A percentile compares a stretch with the other conserved stretches of the same genome.
phyloP scores from a whole-genome alignment of 169 alveolate species.

The Cryptosporidium tyzzeri region DNA sequence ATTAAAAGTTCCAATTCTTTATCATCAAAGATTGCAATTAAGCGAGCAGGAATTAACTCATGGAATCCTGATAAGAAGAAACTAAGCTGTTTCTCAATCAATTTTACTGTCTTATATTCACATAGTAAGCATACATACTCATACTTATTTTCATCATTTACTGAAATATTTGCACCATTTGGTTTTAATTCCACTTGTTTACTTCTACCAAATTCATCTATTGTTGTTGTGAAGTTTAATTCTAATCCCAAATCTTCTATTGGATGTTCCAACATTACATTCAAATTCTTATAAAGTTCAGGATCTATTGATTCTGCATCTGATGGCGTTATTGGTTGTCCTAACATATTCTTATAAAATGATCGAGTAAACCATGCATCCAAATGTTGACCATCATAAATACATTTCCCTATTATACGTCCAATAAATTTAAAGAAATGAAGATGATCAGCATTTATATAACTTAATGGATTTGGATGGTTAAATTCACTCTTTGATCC shows the following conservation, averaged over 20 bases:
- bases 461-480: conserved; percentile 96
- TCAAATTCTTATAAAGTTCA: conserved; percentile 94
- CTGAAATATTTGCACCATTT: conserved; percentile 92
- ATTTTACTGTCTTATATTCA: conserved; percentile 93
- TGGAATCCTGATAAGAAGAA: conserved; percentile 97
- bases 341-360: conserved; percentile 97
- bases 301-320: conserved; percentile 99
- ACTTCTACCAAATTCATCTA: conserved; percentile 95
- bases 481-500: conserved; percentile 92
- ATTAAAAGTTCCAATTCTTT: conserved; percentile 94
- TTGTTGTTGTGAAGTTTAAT: conserved; percentile 90
- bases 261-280: conserved; percentile 93
- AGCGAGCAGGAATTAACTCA: conserved; percentile 95
- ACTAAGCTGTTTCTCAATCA: conserved; percentile 94
- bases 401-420: conserved; percentile 97
- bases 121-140: conserved; percentile 95
- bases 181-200: conserved; percentile 95
- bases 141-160: conserved; percentile 91
- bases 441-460: conserved; percentile 95
- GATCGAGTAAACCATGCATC: conserved; percentile 98
- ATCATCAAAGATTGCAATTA: conserved; percentile 95
- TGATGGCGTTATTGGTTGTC: conserved; percentile 93
- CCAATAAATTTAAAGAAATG: conserved; percentile 98
- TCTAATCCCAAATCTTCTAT: conserved; percentile 91
- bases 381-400: conserved; percentile 95